These are phyloP conservation scores for Stachybotrys echinatus DNA, from an alignment of 2,329 filamentous ascomycete genomes.

Conservation along the genomic window DNA sequence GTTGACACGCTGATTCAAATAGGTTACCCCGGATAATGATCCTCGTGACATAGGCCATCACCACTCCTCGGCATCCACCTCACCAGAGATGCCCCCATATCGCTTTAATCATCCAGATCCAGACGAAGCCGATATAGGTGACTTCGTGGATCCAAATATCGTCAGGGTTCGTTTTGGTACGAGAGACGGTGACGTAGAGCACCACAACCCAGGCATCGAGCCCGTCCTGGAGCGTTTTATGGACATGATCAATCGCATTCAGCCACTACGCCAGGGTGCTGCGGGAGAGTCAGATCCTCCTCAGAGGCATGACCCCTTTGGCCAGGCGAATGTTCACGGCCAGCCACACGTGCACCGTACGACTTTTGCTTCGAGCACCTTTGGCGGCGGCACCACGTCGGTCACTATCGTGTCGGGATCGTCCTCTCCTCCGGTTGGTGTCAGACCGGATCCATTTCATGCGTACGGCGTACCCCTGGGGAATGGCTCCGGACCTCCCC, in stretches of 20 bases:
- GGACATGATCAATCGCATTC: constrained; percentile 36
- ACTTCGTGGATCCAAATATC: constrained; percentile 39
- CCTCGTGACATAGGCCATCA: constrained; percentile 41
- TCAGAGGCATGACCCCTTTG: constrained; percentile 11
- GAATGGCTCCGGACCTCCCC: constrained; percentile 6
- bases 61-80: constrained; percentile 19
- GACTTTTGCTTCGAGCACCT: constrained; percentile 29
- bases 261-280: constrained; percentile 10
- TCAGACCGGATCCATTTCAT: constrained; percentile 36
- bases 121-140: constrained; percentile 54
- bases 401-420: constrained; percentile 43
- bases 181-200: constrained; percentile 17
- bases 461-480: constrained; percentile 32
- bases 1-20: constrained; percentile 12
- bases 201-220: constrained; percentile 26
- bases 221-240: constrained; percentile 37
- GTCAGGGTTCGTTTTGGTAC: constrained; percentile 34
- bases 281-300: constrained; percentile 7
- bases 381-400: constrained; percentile 37
- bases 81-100: constrained; percentile 18
- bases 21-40: constrained; percentile 56
- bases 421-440: constrained; percentile 4
- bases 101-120: constrained; percentile 34
- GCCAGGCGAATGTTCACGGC: constrained; percentile 7
- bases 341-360: constrained; percentile 26